Evolutionary conservation across 2,329 filamentous ascomycete genomes (phyloP).

Genomic region (Rutstroemia sp.): DNA sequence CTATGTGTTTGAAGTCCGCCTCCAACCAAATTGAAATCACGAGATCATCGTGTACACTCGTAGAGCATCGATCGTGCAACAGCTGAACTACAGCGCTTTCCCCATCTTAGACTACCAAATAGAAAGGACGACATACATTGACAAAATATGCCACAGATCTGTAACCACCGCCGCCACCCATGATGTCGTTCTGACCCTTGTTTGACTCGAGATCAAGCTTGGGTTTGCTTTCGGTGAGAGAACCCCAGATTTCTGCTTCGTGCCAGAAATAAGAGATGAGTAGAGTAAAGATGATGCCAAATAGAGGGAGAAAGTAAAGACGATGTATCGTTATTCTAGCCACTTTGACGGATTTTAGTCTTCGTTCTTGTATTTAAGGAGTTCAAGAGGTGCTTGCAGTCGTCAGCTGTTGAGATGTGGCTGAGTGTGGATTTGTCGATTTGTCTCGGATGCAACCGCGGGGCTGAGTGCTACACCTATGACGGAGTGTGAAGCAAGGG

Average conservation of each 20-base stretch:
- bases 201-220: background rate
- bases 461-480: conserved; percentile 14
- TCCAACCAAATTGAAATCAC: background rate
- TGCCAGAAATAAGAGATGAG: conserved; percentile 15
- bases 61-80: background rate
- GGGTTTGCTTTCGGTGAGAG: background rate
- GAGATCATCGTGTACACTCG: background rate
- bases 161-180: conserved; percentile 37
- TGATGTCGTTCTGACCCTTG: background rate
- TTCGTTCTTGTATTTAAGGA: background rate
- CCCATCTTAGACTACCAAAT: conserved; percentile 38
- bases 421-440: background rate
- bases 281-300: conserved; percentile 15
- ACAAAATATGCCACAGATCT: conserved; percentile 55
- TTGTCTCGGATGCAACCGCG: conserved; percentile 9
- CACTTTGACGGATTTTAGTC: conserved; percentile 14
- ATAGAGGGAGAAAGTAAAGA: conserved; percentile 15
- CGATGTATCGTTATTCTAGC: conserved; percentile 13
- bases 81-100: background rate
- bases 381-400: background rate
- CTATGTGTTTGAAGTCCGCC: too few relatives aligned
- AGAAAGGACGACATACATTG: conserved; percentile 30
- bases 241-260: conserved; percentile 1
- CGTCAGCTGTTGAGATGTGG: conserved; percentile 4
- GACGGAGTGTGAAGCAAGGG: conserved; percentile 2